Base-by-base conservation (phyloP, 2,329 filamentous ascomycete genomes). In the Neopestalotiopsis rosae region DNA sequence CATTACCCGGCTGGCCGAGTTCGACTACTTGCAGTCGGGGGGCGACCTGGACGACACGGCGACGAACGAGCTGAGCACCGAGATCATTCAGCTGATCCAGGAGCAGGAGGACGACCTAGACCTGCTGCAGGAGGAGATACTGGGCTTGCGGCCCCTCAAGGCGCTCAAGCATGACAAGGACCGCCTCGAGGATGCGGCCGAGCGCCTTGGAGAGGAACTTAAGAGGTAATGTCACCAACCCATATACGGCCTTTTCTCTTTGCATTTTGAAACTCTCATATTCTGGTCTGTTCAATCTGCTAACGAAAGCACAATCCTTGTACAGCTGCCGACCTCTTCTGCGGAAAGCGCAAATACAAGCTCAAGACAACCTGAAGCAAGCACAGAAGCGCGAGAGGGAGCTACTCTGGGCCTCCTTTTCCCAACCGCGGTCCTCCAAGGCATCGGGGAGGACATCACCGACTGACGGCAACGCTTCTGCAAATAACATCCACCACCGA, bases 81-180 rank as follows among this genome's bases (percentile, higher is more conserved):
- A 98, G 79, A 97, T 98, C 71, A 90, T 92, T 73, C 90, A 93
- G 75, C 88, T 88, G 20, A 81, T 98, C 70, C 91, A 93, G 74
- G 91, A 93, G 68, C 89, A 92, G 64, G 91, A 97, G 74, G 94
- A 97, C 71, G 94, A 97, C 69, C 88, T 96, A 72, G 95, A 97
- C 79, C 81, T 96, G 20, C 78, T 98, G 42, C 85, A 85, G 62
- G 94, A 96, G 77, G 94, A 97, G 75, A 86, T 94, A 34, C 88
- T 92, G 70, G 94, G 94, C 74, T 81, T 94, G 32, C 84, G 88
- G 45, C 79, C 84, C 3, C 84, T 84, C 2, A 79, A 78, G 68
- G 83, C 87, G 62, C 85, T 85, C 70, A 88, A 89, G 70, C 86
- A 87, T 69, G 90, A 92, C 75, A 91, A 87, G 78, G 87, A 87